These are phyloP conservation scores for Triticum dicoccoides DNA, from an alignment of 176 grass and related monocot genomes.

Conservation along the genomic window DNA sequence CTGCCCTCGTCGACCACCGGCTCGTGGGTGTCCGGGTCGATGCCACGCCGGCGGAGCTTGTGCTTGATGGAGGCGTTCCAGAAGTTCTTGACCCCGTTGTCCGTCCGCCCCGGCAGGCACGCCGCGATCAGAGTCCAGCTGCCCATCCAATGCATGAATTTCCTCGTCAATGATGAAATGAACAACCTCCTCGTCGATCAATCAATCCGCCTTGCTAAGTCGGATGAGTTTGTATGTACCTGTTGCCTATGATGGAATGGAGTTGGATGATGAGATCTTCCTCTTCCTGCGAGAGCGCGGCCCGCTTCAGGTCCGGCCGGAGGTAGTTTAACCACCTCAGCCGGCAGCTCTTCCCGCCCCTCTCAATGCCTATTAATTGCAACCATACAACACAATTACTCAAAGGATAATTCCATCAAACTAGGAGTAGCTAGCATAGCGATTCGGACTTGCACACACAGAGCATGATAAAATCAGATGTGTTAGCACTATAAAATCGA, in stretches of 20 bases:
- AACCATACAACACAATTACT: too few species aligned
- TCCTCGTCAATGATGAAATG: background rate
- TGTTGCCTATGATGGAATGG: slow-evolving; percentile 69
- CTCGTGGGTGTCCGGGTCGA: slow-evolving; percentile 64
- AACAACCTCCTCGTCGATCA: background rate
- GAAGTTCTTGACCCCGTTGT: slow-evolving; percentile 97
- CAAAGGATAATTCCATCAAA: too few species aligned
- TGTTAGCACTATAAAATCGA: background rate
- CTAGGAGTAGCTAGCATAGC: too few species aligned
- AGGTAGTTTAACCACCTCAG: slow-evolving; percentile 79
- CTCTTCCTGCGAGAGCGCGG: slow-evolving; percentile 58
- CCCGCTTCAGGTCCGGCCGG: slow-evolving; percentile 69
- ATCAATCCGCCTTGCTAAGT: too few species aligned
- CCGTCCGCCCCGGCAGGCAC: slow-evolving; percentile 73
- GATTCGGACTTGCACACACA: background rate
- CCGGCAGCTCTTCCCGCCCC: slow-evolving; percentile 72
- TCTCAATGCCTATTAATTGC: slow-evolving; percentile 42
- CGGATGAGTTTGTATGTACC: background rate
- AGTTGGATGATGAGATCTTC: slow-evolving; percentile 59
- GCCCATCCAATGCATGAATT: background rate
- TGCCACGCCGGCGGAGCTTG: slow-evolving; percentile 58
- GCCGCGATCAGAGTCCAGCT: slow-evolving; percentile 76
- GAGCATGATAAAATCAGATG: too few species aligned
- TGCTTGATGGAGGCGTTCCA: slow-evolving; percentile 86
- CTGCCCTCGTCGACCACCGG: background rate